phyloP scores from a whole-genome alignment of 257 asterid genomes.

The Capsicum rhomboideum region DNA sequence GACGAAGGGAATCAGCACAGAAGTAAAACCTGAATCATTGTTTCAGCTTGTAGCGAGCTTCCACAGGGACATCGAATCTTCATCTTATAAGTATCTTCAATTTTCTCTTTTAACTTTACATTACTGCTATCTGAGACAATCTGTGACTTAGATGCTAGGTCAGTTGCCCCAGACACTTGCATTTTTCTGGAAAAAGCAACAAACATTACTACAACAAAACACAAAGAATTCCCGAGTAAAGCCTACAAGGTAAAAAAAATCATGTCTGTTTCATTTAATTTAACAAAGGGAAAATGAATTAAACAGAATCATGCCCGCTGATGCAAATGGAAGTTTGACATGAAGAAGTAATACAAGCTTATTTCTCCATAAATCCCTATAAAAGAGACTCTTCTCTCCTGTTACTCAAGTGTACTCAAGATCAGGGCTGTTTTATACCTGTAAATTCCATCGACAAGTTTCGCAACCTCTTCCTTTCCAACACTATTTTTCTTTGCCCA shows the following conservation, averaged over 20 bases:
- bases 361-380: neutral
- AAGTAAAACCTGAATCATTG: slow-evolving; percentile 61
- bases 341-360: neutral
- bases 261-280: neutral
- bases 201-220: neutral
- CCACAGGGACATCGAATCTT: slow-evolving; percentile 88
- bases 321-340: neutral
- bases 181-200: slow-evolving; percentile 51
- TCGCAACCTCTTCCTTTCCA: slow-evolving; percentile 6
- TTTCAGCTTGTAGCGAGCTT: slow-evolving; percentile 51
- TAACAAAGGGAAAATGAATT: neutral
- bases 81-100: slow-evolving; percentile 45
- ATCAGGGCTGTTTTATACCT: slow-evolving; percentile 1
- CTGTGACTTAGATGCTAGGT: slow-evolving; percentile 35
- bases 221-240: neutral
- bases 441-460: slow-evolving; percentile 7
- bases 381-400: neutral
- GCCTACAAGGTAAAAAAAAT: neutral
- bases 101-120: slow-evolving; percentile 50
- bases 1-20: neutral
- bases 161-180: slow-evolving; percentile 40
- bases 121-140: slow-evolving; percentile 53
- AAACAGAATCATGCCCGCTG: neutral
- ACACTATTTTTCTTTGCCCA: neutral
- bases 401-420: neutral